phyloP scores from a whole-genome alignment of 1,284 basidiomycete species.

The Cryptococcus sp. region DNA sequence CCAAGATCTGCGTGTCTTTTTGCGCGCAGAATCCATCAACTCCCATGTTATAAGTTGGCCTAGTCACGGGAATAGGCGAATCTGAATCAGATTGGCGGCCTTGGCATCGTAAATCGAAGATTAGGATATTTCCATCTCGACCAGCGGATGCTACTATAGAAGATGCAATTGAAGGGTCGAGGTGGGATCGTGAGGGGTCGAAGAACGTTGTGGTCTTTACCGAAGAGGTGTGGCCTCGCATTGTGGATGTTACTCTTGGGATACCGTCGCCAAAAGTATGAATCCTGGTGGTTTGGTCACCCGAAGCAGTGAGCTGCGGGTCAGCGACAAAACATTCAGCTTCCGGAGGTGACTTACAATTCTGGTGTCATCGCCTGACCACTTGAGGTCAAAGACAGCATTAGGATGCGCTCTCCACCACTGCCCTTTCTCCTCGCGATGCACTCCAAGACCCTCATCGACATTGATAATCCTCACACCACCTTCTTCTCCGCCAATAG shows the following conservation, averaged over 20 bases:
- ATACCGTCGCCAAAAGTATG: conserved; percentile 30
- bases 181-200: conserved; percentile 24
- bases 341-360: conserved; percentile 26
- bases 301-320: conserved; percentile 42
- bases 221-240: conserved; percentile 43
- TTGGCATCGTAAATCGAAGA: conserved; percentile 45
- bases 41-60: conserved; percentile 23
- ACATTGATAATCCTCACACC: conserved; percentile 38
- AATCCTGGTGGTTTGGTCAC: conserved; percentile 39
- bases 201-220: conserved; percentile 42
- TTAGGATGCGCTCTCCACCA: conserved; percentile 61
- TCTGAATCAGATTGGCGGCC: conserved; percentile 11
- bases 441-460: conserved; percentile 22
- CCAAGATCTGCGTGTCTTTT: conserved; percentile 11
- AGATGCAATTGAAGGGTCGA: conserved; percentile 9
- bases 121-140: conserved; percentile 47
- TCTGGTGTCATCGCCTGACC: conserved; percentile 60
- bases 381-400: conserved; percentile 72
- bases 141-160: conserved; percentile 42
- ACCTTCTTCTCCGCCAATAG: conserved; percentile 41
- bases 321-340: background rate
- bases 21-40: conserved; percentile 27
- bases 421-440: conserved; percentile 26
- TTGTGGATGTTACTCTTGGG: conserved; percentile 25
- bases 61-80: background rate